phyloP scores from a whole-genome alignment of 331 rosid species.

The Phaseolus coccineus region DNA sequence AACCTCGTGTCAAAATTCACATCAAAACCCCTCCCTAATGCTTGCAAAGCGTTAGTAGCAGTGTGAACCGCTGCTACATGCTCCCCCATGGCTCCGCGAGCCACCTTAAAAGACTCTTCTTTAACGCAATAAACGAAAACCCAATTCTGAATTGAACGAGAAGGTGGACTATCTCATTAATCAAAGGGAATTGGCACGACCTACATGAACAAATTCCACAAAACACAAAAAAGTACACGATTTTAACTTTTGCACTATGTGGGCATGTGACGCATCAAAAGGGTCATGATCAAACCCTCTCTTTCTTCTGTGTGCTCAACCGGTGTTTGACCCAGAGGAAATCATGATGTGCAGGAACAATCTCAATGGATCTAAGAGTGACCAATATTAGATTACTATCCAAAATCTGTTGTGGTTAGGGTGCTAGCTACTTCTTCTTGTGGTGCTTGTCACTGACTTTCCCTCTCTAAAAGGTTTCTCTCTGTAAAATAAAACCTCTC shows the following conservation, averaged over 20 bases:
- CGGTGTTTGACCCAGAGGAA: slow-evolving; percentile 48
- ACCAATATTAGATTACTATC: slow-evolving; percentile 35
- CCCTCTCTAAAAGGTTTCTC: slow-evolving; percentile 15
- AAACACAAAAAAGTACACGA: slow-evolving; percentile 32
- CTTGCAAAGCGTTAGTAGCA: slow-evolving; percentile 80
- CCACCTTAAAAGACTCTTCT: slow-evolving; percentile 30
- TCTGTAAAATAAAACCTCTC: slow-evolving; percentile 34
- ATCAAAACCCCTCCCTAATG: slow-evolving; percentile 93
- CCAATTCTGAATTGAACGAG: slow-evolving; percentile 26
- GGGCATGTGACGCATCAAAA: slow-evolving; percentile 30
- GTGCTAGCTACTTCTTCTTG: slow-evolving; percentile 17
- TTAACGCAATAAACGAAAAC: slow-evolving; percentile 34
- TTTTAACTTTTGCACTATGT: slow-evolving; percentile 25
- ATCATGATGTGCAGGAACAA: slow-evolving; percentile 37
- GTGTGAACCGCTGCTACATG: slow-evolving; percentile 90
- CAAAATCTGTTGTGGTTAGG: background rate
- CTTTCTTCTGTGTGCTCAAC: slow-evolving; percentile 4
- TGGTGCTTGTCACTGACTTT: background rate
- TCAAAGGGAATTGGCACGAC: slow-evolving; percentile 41
- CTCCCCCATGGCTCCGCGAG: slow-evolving; percentile 74
- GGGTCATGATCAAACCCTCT: slow-evolving; percentile 34
- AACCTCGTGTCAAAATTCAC: slow-evolving; percentile 91
- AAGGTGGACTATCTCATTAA: slow-evolving; percentile 31
- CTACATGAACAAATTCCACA: slow-evolving; percentile 45
- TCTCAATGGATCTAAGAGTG: slow-evolving; percentile 57